These are phyloP conservation scores for Ziziphus jujuba DNA, from an alignment of 306 rosid genomes.

Conservation along the genomic window DNA sequence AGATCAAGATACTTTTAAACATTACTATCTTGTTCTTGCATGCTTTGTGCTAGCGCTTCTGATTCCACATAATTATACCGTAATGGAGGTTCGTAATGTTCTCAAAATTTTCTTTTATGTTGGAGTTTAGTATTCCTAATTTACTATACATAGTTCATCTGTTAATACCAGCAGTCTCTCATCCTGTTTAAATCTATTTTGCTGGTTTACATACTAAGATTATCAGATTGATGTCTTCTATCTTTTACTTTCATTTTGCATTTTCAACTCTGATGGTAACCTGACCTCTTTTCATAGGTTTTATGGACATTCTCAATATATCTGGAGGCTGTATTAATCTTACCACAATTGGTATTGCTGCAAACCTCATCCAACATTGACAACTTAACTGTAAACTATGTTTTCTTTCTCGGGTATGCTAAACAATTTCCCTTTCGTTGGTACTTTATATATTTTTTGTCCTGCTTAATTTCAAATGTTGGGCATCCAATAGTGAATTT, in stretches of 20 bases:
- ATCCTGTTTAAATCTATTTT: not conserved
- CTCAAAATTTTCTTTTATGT: not conserved
- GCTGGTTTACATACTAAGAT: not conserved
- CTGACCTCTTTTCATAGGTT: constrained; percentile 8
- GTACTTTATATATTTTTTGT: too few relatives aligned
- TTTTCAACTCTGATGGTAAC: not conserved
- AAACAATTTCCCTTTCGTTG: not conserved
- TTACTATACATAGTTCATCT: too few relatives aligned
- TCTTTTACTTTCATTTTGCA: not conserved
- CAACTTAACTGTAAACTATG: constrained; percentile 27
- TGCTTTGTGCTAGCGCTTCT: constrained; percentile 32
- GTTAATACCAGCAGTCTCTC: not conserved
- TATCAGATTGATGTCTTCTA: not conserved
- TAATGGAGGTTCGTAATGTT: constrained; percentile 12
- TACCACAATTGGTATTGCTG: constrained; percentile 34
- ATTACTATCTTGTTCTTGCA: constrained; percentile 27
- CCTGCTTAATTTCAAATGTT: too few relatives aligned
- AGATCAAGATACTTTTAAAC: constrained; percentile 37
- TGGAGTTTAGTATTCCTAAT: not conserved
- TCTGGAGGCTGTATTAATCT: constrained; percentile 32
- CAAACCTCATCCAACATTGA: constrained; percentile 30
- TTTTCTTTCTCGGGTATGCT: constrained; percentile 39
- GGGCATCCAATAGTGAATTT: too few relatives aligned
- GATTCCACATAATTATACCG: constrained; percentile 13
- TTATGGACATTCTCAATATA: constrained; percentile 30